phyloP scores from a whole-genome alignment of 176 grass and related monocot species.

The Oryza glumipatula region DNA sequence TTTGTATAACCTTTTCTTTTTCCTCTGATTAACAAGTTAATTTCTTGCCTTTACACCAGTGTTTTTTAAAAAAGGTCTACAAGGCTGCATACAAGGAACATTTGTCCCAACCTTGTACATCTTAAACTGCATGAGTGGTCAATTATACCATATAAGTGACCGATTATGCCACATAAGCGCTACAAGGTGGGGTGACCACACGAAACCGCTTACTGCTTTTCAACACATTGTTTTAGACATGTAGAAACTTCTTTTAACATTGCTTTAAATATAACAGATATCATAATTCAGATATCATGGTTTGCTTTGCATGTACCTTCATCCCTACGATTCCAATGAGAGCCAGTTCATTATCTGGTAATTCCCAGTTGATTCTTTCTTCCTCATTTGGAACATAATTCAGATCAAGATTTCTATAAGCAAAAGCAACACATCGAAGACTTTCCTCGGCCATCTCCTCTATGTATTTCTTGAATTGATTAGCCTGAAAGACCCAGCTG shows the following conservation, averaged over 20 bases:
- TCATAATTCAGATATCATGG: slow-evolving; percentile 19
- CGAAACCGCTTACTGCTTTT: no score
- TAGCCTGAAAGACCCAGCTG: slow-evolving; percentile 52
- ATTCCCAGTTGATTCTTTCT: slow-evolving; percentile 59
- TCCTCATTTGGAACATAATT: slow-evolving; percentile 70
- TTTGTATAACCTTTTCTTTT: background rate
- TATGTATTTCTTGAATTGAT: slow-evolving; percentile 69
- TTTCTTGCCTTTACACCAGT: background rate
- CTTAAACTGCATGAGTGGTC: no score
- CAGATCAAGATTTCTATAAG: slow-evolving; percentile 61
- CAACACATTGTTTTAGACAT: background rate
- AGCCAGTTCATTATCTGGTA: slow-evolving; percentile 75
- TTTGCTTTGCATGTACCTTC: slow-evolving; percentile 65
- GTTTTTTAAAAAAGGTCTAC: no score
- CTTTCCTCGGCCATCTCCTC: slow-evolving; percentile 77
- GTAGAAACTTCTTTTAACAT: background rate
- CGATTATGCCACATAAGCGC: no score
- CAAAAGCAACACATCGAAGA: slow-evolving; percentile 93
- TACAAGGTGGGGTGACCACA: no score
- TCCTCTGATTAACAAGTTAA: background rate
- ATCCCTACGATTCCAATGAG: slow-evolving; percentile 87
- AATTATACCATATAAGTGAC: no score
- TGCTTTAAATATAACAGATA: slow-evolving; percentile 1
- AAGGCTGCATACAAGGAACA: no score
- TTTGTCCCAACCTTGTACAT: no score